Evolutionary conservation across 108 stramenopile species (phyloP).

Genomic region (Nannochloropsis gaditana): DNA sequence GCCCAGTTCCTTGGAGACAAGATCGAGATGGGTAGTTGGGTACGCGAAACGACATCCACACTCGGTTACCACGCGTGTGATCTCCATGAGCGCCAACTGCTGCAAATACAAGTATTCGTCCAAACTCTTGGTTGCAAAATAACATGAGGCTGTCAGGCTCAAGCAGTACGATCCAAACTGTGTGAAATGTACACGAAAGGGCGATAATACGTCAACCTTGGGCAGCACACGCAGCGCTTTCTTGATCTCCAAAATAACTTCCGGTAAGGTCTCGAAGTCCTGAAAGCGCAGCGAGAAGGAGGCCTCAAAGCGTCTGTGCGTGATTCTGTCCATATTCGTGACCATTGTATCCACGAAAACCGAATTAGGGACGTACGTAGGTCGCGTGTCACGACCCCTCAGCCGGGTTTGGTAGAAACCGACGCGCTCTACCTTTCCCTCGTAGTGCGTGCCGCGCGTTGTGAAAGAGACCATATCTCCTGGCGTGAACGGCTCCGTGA

Average conservation of each 20-base stretch:
- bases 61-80: background rate
- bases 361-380: constrained; percentile 49
- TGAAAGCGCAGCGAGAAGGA: constrained; percentile 25
- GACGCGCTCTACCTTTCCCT: constrained; percentile 51
- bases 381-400: constrained; percentile 49
- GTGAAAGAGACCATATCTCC: constrained; percentile 54
- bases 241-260: constrained; percentile 29
- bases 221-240: constrained; percentile 35
- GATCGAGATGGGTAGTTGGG: constrained; percentile 10
- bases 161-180: constrained; percentile 28
- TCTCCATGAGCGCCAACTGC: constrained; percentile 24
- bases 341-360: constrained; percentile 51
- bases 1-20: background rate
- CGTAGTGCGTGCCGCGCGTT: constrained; percentile 26
- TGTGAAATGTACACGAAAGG: constrained; percentile 41
- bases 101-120: constrained; percentile 50
- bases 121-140: constrained; percentile 51
- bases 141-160: constrained; percentile 40
- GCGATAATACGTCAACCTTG: constrained; percentile 40
- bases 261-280: constrained; percentile 45
- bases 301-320: background rate
- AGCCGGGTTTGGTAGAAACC: constrained; percentile 53
- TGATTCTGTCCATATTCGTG: constrained; percentile 56
- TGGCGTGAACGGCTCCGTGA: constrained; percentile 53
- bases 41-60: background rate